Base-by-base conservation (phyloP, 345 rosid genomes). In the Arabidopsis thaliana region DNA sequence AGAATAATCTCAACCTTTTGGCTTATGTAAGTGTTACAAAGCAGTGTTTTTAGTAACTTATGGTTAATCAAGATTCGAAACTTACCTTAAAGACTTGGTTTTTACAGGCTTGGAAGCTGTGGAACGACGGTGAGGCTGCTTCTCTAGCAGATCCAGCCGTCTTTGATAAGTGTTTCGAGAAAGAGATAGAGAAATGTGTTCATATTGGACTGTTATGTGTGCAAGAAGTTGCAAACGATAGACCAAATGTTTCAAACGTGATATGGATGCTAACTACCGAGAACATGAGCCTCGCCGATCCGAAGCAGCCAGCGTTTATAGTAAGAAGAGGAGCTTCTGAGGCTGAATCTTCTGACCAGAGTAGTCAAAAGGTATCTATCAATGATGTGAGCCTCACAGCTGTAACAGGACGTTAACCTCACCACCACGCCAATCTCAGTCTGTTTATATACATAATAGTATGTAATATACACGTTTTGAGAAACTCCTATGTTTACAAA, bases 151-250 rank as follows among this genome's bases (percentile, higher is more conserved):
- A 81, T 72, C 79, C 81, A 4, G 12, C 1, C 0, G 16, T 77
- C 30, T 74, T 7, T n/a, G 75, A 79, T 32, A 66, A 78, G 24
- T 71, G 10, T 55, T 56, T 65, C 1, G 23, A 34, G 45, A 53
- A 74, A 25, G 80, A 83, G 63, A 81, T 76, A 30, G 10, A 30
- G 20, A 79, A 72, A 16, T 83, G 84, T 46, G 69, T 80, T n/a
- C 83, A 83, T 34, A 40, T 83, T 14, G 85, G 83, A 6, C 67
- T 85, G 24, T 53, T 85, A 14, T 85, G 88, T 30, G 85, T 85
- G 33, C 84, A 83, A 73, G 67, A 68, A 49, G 63, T 24, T 44
- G 72, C 85, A 36, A 61, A 53, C 7, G 84, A 82, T 24, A 80
- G 89, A 68, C 87, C 83, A 0, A 75, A 67, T 28, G 83, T 82